Evolutionary conservation across 495 filamentous ascomycete species (phyloP).

Genomic region (Aspergillus bertholletiae): DNA sequence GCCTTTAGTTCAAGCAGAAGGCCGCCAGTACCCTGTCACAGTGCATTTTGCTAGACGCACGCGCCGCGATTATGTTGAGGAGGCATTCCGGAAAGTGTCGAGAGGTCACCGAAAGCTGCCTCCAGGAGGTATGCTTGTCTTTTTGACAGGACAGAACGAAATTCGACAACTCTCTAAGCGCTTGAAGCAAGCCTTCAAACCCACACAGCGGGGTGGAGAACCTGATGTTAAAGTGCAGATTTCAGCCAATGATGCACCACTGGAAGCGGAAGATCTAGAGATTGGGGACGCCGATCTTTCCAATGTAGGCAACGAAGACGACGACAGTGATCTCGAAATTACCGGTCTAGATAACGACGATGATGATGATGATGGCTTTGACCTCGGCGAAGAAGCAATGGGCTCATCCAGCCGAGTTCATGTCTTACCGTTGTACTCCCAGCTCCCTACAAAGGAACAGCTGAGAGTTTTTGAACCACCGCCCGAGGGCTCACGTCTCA

Average conservation of each 20-base stretch:
- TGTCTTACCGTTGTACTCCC: constrained; percentile 86
- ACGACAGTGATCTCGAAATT: constrained; percentile 44
- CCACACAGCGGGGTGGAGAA: constrained; percentile 49
- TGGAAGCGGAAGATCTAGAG: constrained; percentile 87
- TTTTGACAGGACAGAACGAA: constrained; percentile 91
- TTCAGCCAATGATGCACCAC: constrained; percentile 70
- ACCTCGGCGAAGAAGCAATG: constrained; percentile 57
- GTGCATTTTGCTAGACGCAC: constrained; percentile 85
- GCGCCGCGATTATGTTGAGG: constrained; percentile 81
- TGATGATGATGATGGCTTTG: constrained; percentile 58
- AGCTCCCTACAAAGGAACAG: constrained; percentile 91
- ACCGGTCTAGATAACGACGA: constrained; percentile 47
- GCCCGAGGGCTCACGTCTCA: constrained; percentile 78
- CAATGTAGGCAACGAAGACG: constrained; percentile 25
- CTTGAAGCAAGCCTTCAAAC: constrained; percentile 68
- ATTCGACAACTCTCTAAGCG: constrained; percentile 75
- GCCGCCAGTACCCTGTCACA: constrained; percentile 88
- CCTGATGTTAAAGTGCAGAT: constrained; percentile 65
- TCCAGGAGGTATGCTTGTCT: constrained; percentile 89
- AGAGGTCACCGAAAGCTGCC: constrained; percentile 89
- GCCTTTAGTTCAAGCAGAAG: constrained; percentile 85
- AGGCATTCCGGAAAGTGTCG: constrained; percentile 82
- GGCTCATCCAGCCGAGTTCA: constrained; percentile 71
- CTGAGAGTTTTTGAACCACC: constrained; percentile 87
- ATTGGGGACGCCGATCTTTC: constrained; percentile 59